These are phyloP conservation scores for Hibiscus syriacus DNA, from an alignment of 345 rosid genomes.

Conservation along the genomic window DNA sequence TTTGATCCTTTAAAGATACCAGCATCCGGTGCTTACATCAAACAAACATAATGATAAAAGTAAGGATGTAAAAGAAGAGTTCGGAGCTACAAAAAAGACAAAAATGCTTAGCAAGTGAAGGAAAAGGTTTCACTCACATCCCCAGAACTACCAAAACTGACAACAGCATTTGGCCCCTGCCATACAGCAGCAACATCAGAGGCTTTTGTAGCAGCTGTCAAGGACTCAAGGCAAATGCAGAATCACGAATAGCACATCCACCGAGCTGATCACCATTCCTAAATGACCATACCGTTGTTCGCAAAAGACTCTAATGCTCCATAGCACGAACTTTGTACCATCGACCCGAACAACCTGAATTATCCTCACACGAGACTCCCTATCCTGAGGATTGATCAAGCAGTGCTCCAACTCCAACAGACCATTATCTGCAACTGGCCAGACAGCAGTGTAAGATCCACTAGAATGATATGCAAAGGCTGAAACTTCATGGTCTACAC, in stretches of 20 bases:
- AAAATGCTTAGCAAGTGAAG: neutral
- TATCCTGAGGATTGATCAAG: constrained; percentile 66
- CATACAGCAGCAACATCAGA: constrained; percentile 49
- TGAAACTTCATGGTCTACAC: constrained; percentile 22
- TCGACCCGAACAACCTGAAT: constrained; percentile 38
- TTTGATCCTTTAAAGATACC: neutral
- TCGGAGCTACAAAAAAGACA: neutral
- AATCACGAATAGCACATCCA: constrained; percentile 74
- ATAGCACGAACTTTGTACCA: constrained; percentile 28
- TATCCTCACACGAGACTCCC: constrained; percentile 79
- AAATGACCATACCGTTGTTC: constrained; percentile 88
- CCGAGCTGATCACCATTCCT: constrained; percentile 84
- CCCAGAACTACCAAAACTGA: constrained; percentile 32
- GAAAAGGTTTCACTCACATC: constrained; percentile 28
- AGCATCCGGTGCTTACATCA: neutral
- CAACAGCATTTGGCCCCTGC: constrained; percentile 43
- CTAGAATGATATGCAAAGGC: constrained; percentile 62
- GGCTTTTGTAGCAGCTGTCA: constrained; percentile 51
- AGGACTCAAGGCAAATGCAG: constrained; percentile 84
- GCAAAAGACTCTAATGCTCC: constrained; percentile 48
- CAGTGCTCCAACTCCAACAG: constrained; percentile 71
- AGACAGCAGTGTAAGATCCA: constrained; percentile 71
- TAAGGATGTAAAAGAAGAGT: neutral
- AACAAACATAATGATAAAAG: neutral
- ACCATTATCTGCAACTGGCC: constrained; percentile 40